Evolutionary conservation across 495 filamentous ascomycete genomes (phyloP).

Genomic region (Neurospora sp.): DNA sequence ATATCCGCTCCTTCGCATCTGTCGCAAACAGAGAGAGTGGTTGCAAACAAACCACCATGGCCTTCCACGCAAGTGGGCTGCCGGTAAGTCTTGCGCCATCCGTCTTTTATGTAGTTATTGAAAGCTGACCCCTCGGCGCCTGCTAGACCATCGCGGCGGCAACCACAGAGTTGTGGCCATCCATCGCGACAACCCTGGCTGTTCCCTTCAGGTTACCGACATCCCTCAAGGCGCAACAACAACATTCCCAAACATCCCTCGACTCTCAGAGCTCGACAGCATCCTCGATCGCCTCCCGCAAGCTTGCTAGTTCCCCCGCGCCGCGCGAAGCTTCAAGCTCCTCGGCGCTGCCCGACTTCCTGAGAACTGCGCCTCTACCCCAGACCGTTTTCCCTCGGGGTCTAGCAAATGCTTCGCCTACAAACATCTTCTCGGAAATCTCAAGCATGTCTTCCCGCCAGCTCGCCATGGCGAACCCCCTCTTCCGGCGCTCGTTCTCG

Average conservation of each 20-base stretch:
- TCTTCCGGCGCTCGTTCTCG: constrained; percentile 18
- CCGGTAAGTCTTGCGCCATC: constrained; percentile 21
- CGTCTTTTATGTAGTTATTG: neutral
- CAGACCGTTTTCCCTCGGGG: constrained; percentile 11
- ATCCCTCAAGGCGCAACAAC: neutral
- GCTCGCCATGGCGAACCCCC: constrained; percentile 28
- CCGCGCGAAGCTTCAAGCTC: neutral
- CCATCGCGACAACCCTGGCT: constrained; percentile 37
- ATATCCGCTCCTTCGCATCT: neutral
- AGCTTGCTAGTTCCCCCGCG: neutral
- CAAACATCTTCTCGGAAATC: constrained; percentile 19
- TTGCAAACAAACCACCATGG: constrained; percentile 19
- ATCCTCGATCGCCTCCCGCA: constrained; percentile 3
- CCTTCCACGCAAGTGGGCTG: constrained; percentile 32
- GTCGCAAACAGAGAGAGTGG: constrained; percentile 6
- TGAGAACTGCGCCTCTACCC: constrained; percentile 17
- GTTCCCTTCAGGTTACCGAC: constrained; percentile 29
- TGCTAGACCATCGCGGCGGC: constrained; percentile 37
- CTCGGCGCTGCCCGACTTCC: constrained; percentile 29
- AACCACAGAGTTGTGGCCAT: constrained; percentile 46
- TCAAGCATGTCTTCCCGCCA: constrained; percentile 19
- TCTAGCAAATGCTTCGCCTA: constrained; percentile 9
- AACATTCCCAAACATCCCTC: constrained; percentile 1
- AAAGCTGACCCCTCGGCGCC: neutral
- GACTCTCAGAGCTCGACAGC: neutral